Conservation (phyloP, 306 rosid genomes). For the Lathyrus oleraceus region DNA sequence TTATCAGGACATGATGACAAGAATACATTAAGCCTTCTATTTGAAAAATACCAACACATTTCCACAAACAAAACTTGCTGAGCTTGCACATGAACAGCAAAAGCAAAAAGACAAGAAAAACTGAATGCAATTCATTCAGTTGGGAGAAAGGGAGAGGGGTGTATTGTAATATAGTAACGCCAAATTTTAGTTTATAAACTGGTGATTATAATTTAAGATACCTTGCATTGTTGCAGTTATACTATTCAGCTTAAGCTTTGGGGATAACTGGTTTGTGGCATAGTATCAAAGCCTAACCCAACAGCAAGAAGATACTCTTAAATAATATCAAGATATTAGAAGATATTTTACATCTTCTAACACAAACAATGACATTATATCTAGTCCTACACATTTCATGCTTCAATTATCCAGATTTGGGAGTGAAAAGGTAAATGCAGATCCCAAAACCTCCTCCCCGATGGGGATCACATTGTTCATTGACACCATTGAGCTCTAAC, state of each 20-base stretch:
- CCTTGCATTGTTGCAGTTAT: background rate
- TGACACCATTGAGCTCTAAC: background rate
- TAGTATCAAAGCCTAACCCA: constrained; percentile 7
- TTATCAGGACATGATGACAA: constrained; percentile 20
- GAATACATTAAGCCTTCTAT: constrained; percentile 12
- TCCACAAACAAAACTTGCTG: background rate
- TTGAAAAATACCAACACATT: constrained; percentile 14
- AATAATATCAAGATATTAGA: background rate
- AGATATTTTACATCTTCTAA: background rate
- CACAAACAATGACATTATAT: background rate
- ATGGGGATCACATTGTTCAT: background rate
- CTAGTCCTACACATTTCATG: background rate
- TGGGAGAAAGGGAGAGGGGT: background rate
- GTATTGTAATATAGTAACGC: background rate
- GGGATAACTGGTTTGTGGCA: background rate
- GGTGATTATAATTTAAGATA: background rate
- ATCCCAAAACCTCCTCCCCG: background rate
- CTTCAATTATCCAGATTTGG: background rate
- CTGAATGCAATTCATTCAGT: constrained; percentile 3
- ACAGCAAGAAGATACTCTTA: background rate
- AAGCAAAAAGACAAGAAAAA: constrained; percentile 14
- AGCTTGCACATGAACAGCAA: background rate
- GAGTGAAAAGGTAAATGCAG: background rate
- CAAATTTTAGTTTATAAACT: background rate
- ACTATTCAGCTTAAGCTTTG: background rate